phyloP scores from a whole-genome alignment of 1,284 basidiomycete genomes.

The Sporisorium scitamineum region DNA sequence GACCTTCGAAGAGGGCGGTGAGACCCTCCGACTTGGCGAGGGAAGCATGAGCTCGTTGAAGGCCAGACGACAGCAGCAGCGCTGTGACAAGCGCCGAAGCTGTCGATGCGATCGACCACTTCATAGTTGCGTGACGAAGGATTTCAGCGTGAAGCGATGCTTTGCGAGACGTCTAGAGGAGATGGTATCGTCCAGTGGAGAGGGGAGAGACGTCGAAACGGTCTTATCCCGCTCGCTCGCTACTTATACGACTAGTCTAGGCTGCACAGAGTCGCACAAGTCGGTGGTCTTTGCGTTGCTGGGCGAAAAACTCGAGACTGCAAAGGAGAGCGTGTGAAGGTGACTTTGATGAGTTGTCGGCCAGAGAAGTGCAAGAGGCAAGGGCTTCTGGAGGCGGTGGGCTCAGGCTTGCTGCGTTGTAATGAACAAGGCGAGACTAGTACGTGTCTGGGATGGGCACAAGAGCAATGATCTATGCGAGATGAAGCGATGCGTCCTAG shows the following conservation, averaged over 20 bases:
- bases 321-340: neutral
- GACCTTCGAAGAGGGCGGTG: constrained; percentile 38
- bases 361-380: neutral
- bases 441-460: neutral
- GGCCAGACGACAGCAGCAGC: constrained; percentile 21
- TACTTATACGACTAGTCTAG: neutral
- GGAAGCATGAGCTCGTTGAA: constrained; percentile 31
- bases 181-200: neutral
- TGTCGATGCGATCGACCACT: constrained; percentile 21
- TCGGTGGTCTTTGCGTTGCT: neutral
- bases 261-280: neutral
- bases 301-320: neutral
- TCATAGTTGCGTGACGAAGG: constrained; percentile 10
- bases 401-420: neutral
- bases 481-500: constrained; percentile 19
- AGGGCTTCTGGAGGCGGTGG: neutral
- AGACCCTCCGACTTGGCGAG: constrained; percentile 37
- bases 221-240: neutral
- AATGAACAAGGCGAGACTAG: neutral
- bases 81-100: constrained; percentile 30
- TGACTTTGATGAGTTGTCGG: neutral
- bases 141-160: neutral
- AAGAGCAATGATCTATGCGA: constrained; percentile 7
- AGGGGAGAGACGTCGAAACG: neutral
- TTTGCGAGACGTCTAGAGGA: neutral